Conservation (phyloP, 192 early-diverging fungal genomes). For the Entomortierella parvispora region DNA sequence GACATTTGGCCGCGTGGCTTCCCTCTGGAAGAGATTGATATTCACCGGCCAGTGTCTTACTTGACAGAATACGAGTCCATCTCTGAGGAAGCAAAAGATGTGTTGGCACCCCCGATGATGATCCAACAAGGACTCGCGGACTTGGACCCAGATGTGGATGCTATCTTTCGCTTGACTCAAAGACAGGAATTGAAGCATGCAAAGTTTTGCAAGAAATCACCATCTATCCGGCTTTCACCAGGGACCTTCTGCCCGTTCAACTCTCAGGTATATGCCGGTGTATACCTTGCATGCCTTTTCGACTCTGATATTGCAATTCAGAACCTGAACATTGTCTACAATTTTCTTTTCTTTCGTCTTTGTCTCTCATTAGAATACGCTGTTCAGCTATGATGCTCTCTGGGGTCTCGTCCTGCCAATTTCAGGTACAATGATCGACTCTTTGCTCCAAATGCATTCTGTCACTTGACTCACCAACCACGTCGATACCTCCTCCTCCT, state of each 20-base stretch:
- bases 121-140: constrained; percentile 5
- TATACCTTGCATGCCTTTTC: too few relatives aligned
- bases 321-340: background rate
- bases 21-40: constrained; percentile 1
- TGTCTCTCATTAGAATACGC: background rate
- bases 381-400: constrained; percentile 3
- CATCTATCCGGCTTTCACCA: background rate
- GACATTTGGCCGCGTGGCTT: constrained; percentile 5
- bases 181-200: background rate
- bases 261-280: background rate
- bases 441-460: background rate
- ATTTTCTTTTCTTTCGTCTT: background rate
- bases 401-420: constrained; percentile 3
- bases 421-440: background rate
- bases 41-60: background rate
- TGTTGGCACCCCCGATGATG: constrained; percentile 4
- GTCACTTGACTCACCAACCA: background rate
- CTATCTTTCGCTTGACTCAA: constrained; percentile 3
- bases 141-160: constrained; percentile 5
- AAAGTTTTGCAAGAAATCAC: constrained; percentile 4
- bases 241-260: constrained; percentile 5
- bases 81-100: background rate
- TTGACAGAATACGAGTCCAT: background rate
- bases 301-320: too few relatives aligned
- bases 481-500: background rate